phyloP scores from a whole-genome alignment of 805 yeast genomes.

The Wickerhamiella australiensis region DNA sequence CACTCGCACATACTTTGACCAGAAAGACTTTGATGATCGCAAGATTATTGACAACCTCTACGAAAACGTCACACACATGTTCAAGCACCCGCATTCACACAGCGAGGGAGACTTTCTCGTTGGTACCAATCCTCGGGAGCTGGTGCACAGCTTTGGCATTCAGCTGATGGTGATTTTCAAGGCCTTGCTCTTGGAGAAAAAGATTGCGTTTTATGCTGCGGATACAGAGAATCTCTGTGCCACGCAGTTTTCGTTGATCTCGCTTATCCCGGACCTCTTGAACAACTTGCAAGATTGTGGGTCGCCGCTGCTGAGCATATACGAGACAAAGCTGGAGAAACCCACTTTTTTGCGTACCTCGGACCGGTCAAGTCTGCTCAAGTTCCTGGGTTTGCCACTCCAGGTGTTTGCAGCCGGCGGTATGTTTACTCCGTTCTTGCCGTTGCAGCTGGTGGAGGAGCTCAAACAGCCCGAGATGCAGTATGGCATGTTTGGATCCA shows the following conservation, averaged over 20 bases:
- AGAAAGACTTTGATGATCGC: slow-evolving; percentile 61
- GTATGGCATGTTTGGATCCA: slow-evolving; percentile 71
- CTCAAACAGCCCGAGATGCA: slow-evolving; percentile 44
- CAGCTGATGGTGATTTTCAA: slow-evolving; percentile 59
- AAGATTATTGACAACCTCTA: slow-evolving; percentile 55
- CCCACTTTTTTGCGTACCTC: slow-evolving; percentile 63
- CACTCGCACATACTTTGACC: slow-evolving; percentile 75
- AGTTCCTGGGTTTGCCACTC: slow-evolving; percentile 78
- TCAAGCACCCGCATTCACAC: slow-evolving; percentile 23
- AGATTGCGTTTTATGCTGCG: slow-evolving; percentile 62
- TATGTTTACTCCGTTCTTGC: slow-evolving; percentile 85
- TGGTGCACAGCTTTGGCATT: slow-evolving; percentile 46
- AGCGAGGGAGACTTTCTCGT: slow-evolving; percentile 53
- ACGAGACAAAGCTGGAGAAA: slow-evolving; percentile 39
- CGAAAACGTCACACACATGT: slow-evolving; percentile 39
- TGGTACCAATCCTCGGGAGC: slow-evolving; percentile 59
- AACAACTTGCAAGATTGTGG: slow-evolving; percentile 66
- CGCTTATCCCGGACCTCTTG: slow-evolving; percentile 70
- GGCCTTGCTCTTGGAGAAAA: slow-evolving; percentile 62
- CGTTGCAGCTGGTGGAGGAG: slow-evolving; percentile 79
- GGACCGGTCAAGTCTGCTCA: slow-evolving; percentile 62
- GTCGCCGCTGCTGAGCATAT: slow-evolving; percentile 53
- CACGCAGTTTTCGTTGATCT: slow-evolving; percentile 69
- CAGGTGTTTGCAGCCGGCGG: slow-evolving; percentile 78
- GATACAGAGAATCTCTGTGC: slow-evolving; percentile 72